Conservation (phyloP, 78 protist genomes). For the Isochrysis galbana region DNA sequence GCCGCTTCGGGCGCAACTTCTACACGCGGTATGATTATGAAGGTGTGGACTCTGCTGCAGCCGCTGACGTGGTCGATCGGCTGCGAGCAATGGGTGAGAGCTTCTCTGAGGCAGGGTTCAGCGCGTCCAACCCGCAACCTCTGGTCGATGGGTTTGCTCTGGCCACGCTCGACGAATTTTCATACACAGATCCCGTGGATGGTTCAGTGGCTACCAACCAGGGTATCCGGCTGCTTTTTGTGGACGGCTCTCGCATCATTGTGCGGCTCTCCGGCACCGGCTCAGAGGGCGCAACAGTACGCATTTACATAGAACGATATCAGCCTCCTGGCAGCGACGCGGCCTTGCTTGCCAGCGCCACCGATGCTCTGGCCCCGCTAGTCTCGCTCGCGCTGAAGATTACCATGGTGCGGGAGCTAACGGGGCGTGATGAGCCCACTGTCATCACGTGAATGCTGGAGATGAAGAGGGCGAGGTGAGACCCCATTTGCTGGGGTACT, state of each 20-base stretch:
- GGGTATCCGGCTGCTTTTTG: neutral
- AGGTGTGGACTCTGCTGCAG: slow-evolving; percentile 60
- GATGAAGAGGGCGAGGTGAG: no score
- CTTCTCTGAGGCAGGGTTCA: neutral
- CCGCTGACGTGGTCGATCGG: neutral
- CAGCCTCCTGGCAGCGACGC: neutral
- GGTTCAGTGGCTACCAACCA: slow-evolving; percentile 54
- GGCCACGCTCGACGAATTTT: neutral
- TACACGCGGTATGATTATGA: slow-evolving; percentile 90
- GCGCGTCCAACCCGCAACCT: neutral
- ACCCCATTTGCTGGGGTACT: no score
- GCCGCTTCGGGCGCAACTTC: slow-evolving; percentile 87
- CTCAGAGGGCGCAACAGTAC: slow-evolving; percentile 92
- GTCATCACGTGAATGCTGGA: slow-evolving; percentile 81
- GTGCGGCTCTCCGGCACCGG: slow-evolving; percentile 69
- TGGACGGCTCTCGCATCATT: neutral
- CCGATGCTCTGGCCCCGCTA: slow-evolving; percentile 65
- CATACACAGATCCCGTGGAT: slow-evolving; percentile 91
- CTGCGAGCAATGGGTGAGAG: neutral
- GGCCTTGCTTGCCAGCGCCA: neutral
- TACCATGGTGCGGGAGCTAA: slow-evolving; percentile 56
- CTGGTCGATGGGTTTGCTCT: neutral
- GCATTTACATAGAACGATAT: slow-evolving; percentile 88
- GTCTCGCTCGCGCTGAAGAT: slow-evolving; percentile 56
- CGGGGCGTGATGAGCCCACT: slow-evolving; percentile 83